These are phyloP conservation scores for Aspergillus japonicus DNA, from an alignment of 2,329 filamentous ascomycete species.

Conservation along the genomic window DNA sequence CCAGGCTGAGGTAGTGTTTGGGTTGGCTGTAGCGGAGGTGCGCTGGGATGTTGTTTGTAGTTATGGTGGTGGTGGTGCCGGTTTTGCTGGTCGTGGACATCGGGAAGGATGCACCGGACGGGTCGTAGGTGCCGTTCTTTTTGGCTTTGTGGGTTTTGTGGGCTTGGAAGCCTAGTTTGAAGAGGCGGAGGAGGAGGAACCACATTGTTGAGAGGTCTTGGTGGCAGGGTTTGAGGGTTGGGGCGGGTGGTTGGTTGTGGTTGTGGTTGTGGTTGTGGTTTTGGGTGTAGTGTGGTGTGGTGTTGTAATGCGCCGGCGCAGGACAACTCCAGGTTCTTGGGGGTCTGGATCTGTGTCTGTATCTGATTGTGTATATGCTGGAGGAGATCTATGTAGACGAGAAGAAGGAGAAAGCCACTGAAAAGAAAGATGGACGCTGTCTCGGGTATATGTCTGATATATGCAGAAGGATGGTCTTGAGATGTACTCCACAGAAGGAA, in stretches of 20 bases:
- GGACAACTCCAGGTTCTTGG: background rate
- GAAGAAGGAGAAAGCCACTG: no score
- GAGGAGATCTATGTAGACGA: background rate
- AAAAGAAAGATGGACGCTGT: background rate
- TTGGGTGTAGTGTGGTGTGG: no score
- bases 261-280: background rate
- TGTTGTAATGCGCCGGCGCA: background rate
- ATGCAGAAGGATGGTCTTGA: background rate
- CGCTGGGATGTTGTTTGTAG: conserved; percentile 19
- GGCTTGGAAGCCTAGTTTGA: conserved; percentile 29
- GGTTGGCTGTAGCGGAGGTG: conserved; percentile 13
- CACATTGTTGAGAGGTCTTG: conserved; percentile 22
- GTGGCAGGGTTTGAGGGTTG: background rate
- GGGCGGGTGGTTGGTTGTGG: background rate
- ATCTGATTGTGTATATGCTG: background rate
- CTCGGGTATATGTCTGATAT: no score
- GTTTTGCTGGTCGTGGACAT: background rate
- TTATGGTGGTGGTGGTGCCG: conserved; percentile 17
- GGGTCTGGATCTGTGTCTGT: background rate
- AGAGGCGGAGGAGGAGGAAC: conserved; percentile 29
- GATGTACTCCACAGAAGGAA: background rate
- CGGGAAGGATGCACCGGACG: background rate
- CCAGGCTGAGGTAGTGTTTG: conserved; percentile 26
- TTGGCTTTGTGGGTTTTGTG: conserved; percentile 33
- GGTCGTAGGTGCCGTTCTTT: conserved; percentile 21